A percentile compares a stretch with the other conserved stretches of the same genome.
These are phyloP conservation scores for Lasiodiplodia hormozganensis DNA, from an alignment of 2,329 filamentous ascomycete genomes.

Conservation along the genomic window DNA sequence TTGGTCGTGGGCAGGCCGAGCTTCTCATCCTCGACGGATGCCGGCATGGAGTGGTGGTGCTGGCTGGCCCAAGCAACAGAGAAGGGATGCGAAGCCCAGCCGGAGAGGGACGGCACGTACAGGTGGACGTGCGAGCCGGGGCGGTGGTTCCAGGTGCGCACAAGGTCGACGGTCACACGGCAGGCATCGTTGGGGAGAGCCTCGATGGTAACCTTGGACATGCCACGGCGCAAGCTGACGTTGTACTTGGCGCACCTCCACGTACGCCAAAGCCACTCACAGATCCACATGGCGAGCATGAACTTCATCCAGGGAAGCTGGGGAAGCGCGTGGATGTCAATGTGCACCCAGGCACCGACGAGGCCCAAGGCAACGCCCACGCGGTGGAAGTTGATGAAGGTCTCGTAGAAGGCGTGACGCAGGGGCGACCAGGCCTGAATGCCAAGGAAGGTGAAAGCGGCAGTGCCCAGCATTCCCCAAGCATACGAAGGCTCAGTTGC, in stretches of 20 bases:
- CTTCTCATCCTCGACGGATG: constrained; percentile 41
- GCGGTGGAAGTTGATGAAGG: constrained; percentile 88
- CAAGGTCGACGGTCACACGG: constrained; percentile 66
- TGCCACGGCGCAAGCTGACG: constrained; percentile 53
- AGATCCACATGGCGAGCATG: constrained; percentile 77
- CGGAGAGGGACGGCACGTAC: constrained; percentile 59
- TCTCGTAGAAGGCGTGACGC: constrained; percentile 96
- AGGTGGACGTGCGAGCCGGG: constrained; percentile 67
- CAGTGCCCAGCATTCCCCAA: constrained; percentile 66
- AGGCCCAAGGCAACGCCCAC: constrained; percentile 73
- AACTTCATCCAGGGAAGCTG: constrained; percentile 78
- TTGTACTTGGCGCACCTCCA: constrained; percentile 62
- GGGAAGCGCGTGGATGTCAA: constrained; percentile 69
- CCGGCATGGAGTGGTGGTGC: constrained; percentile 12
- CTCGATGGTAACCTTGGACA: constrained; percentile 62
- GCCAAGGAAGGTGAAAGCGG: constrained; percentile 70
- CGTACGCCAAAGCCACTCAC: constrained; percentile 64
- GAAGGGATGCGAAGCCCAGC: constrained; percentile 57
- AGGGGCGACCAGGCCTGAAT: constrained; percentile 78
- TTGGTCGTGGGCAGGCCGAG: constrained; percentile 37
- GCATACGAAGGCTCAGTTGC: constrained; percentile 67
- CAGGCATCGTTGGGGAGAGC: constrained; percentile 67
- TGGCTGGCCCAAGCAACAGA: constrained; percentile 48
- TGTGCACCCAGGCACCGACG: constrained; percentile 79
- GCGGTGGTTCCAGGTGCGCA: constrained; percentile 58